Percentiles rank a stretch among this genome's conserved stretches.
Conservation (phyloP, 73 alveolate species). For the Paramecium primaurelia region DNA sequence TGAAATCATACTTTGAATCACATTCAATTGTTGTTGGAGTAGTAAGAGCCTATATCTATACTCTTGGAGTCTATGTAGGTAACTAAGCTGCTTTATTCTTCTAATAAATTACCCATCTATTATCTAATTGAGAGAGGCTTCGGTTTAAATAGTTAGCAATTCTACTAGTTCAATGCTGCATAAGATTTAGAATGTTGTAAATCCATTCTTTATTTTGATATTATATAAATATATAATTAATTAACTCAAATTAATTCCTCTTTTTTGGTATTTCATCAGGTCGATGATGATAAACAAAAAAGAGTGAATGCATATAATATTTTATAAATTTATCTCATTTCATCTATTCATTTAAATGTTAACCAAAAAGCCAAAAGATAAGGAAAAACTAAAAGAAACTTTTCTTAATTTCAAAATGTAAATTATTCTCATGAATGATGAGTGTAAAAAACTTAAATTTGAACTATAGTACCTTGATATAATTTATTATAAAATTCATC, state of each 20-base stretch:
- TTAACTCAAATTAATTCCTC: neutral
- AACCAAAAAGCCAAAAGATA: neutral
- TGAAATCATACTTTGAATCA: neutral
- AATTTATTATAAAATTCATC: neutral
- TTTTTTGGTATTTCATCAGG: neutral
- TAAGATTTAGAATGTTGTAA: neutral
- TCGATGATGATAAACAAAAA: conserved; percentile 21
- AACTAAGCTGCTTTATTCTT: neutral
- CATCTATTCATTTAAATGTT: neutral
- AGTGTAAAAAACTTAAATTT: neutral
- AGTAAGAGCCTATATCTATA: neutral
- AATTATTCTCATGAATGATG: neutral
- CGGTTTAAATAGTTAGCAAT: neutral
- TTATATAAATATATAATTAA: neutral
- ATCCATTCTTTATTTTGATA: neutral
- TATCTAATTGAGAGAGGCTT: neutral
- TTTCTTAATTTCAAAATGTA: neutral
- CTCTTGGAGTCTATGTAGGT: neutral
- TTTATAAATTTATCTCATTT: neutral
- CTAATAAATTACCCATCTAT: neutral
- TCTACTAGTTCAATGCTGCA: neutral
- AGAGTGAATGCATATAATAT: neutral
- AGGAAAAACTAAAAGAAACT: neutral
- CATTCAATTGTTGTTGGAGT: neutral
- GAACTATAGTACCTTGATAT: neutral